Percentiles rank a stretch among this genome's conserved stretches.
phyloP scores from a whole-genome alignment of 2,329 filamentous ascomycete genomes.

The Phaeoacremonium minimum region DNA sequence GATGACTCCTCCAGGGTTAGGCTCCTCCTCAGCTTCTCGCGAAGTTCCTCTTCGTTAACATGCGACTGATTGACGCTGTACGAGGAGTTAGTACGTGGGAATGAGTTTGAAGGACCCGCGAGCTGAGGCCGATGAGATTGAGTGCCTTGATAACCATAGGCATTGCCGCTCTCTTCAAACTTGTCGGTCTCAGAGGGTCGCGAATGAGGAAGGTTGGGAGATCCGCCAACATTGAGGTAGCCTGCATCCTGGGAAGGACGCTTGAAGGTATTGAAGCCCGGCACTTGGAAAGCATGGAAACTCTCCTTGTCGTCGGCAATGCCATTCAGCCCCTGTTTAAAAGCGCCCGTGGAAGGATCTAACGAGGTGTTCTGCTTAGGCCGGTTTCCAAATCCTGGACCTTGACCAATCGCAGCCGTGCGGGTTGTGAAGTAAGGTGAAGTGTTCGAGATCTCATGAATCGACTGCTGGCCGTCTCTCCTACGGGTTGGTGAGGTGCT shows the following conservation, averaged over 20 bases:
- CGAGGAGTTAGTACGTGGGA: slow-evolving; percentile 37
- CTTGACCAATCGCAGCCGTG: slow-evolving; percentile 40
- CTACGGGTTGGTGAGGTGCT: slow-evolving; percentile 56
- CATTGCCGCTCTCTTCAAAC: slow-evolving; percentile 14
- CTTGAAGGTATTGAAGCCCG: slow-evolving; percentile 19
- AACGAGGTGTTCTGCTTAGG: slow-evolving; percentile 31
- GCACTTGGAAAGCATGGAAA: slow-evolving; percentile 10
- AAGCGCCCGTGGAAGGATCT: slow-evolving; percentile 38
- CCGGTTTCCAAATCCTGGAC: slow-evolving; percentile 23
- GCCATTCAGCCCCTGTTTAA: slow-evolving; percentile 31
- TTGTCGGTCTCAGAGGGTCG: slow-evolving; percentile 43
- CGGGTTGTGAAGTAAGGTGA: slow-evolving; percentile 39
- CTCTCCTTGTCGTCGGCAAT: slow-evolving; percentile 34
- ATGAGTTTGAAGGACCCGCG: slow-evolving; percentile 39
- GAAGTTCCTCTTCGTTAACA: slow-evolving; percentile 29
- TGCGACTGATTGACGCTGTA: slow-evolving; percentile 31
- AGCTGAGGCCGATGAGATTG: slow-evolving; percentile 41
- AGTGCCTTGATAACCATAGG: slow-evolving; percentile 31
- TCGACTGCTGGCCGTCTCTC: slow-evolving; percentile 35
- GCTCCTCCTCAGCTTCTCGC: slow-evolving; percentile 24
- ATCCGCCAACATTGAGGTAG: slow-evolving; percentile 38
- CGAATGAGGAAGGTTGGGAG: slow-evolving; percentile 49
- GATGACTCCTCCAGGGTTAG: slow-evolving; percentile 26
- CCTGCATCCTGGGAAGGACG: slow-evolving; percentile 30
- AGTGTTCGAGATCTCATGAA: slow-evolving; percentile 38